A percentile compares a stretch with the other conserved stretches of the same genome.
Evolutionary conservation across 169 alveolate genomes (phyloP).

Genomic region (Cryptosporidium parvum): DNA sequence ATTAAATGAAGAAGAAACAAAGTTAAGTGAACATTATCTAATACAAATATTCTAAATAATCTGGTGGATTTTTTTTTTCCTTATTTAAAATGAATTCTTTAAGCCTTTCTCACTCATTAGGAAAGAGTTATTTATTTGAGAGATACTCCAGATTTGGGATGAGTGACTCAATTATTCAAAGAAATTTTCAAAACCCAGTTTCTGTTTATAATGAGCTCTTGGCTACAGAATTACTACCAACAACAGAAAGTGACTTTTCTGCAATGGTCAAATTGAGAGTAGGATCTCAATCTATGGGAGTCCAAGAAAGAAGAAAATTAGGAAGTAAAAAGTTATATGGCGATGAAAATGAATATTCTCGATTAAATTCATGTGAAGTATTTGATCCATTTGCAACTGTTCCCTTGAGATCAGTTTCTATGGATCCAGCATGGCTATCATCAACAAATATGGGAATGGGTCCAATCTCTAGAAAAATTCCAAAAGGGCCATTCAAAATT

Average conservation of each 20-base stretch:
- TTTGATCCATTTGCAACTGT: constrained; percentile 75
- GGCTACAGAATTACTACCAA: constrained; percentile 52
- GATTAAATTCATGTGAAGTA: constrained; percentile 26
- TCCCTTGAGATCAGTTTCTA: constrained; percentile 67
- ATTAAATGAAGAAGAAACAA: background rate
- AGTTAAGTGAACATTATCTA: background rate
- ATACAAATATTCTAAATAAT: background rate
- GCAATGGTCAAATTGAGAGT: constrained; percentile 46
- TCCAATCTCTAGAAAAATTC: constrained; percentile 66
- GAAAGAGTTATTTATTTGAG: constrained; percentile 51
- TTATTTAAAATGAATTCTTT: background rate
- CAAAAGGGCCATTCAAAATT: constrained; percentile 83
- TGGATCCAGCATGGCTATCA: constrained; percentile 72
- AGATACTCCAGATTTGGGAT: constrained; percentile 56
- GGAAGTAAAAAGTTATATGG: background rate
- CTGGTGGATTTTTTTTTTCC: no score
- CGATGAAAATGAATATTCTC: constrained; percentile 53
- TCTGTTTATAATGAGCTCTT: constrained; percentile 50
- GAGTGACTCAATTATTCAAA: background rate
- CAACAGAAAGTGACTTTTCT: constrained; percentile 62
- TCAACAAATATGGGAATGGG: constrained; percentile 53
- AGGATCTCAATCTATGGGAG: constrained; percentile 10
- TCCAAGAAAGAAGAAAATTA: constrained; percentile 52
- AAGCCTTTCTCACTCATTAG: background rate
- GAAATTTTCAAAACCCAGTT: constrained; percentile 35